Conservation (phyloP, 2,329 filamentous ascomycete genomes). For the Aspergillus alliaceus region DNA sequence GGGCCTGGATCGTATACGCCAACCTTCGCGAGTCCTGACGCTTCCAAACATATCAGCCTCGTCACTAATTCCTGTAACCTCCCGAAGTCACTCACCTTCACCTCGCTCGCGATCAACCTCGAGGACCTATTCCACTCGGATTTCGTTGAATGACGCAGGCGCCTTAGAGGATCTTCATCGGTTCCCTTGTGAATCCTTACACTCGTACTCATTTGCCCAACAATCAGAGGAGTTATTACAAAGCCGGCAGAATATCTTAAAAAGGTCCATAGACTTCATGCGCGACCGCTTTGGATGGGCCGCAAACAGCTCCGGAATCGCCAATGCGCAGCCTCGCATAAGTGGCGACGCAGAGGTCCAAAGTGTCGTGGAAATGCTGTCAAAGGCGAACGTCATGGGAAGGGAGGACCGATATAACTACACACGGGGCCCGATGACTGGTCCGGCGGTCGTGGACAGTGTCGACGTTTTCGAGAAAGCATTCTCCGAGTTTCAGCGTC, state of each 20-base stretch:
- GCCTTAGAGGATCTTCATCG: slow-evolving; percentile 80
- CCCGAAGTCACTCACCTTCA: slow-evolving; percentile 69
- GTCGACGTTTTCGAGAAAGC: slow-evolving; percentile 84
- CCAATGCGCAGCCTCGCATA: slow-evolving; percentile 78
- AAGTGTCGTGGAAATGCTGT: slow-evolving; percentile 84
- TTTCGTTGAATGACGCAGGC: slow-evolving; percentile 67
- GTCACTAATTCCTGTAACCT: slow-evolving; percentile 60
- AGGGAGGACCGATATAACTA: slow-evolving; percentile 53
- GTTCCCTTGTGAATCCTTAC: slow-evolving; percentile 92
- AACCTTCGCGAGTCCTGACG: slow-evolving; percentile 66
- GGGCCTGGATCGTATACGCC: slow-evolving; percentile 89
- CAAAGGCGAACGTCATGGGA: slow-evolving; percentile 75
- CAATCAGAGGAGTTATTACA: slow-evolving; percentile 91
- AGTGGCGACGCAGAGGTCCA: slow-evolving; percentile 84
- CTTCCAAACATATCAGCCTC: slow-evolving; percentile 63
- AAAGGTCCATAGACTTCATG: slow-evolving; percentile 95
- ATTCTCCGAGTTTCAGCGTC: slow-evolving; percentile 55
- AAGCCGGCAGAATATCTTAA: slow-evolving; percentile 87
- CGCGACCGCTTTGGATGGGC: slow-evolving; percentile 85
- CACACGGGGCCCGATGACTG: slow-evolving; percentile 68
- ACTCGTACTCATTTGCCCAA: slow-evolving; percentile 97
- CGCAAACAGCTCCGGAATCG: slow-evolving; percentile 70
- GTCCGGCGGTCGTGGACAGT: slow-evolving; percentile 70
- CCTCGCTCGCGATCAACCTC: slow-evolving; percentile 63
- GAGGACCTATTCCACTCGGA: slow-evolving; percentile 52